Evolutionary conservation across 73 alveolate genomes (phyloP), one percentile per base, ranked within the genome.

Genomic region (Paramecium primaurelia): DNA sequence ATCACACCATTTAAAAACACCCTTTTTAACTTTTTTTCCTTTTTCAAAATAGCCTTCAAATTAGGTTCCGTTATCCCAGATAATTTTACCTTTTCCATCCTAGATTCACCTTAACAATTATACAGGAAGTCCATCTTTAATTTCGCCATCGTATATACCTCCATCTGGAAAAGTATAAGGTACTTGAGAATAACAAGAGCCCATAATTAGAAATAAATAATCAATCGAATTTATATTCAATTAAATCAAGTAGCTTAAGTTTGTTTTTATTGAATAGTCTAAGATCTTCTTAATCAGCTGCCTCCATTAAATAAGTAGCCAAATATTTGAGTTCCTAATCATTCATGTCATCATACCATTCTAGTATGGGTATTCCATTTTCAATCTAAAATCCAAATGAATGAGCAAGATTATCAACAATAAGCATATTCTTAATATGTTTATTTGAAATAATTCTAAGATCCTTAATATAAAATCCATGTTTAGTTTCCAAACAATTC

Each of bases 401-500:
- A 77, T 95, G 95, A 26, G 97, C 99, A 28, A 98, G 93, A 92
- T 97, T 97, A 97, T 97, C 99, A 25, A 97, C 97, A 47, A 97
- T 94, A 32, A 97, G 94, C 16, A 97, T 88, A 93, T 97, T 96
- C 86, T 94, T 92, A 60, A 96, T 73, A 51, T 96, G 88, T 93
- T 96, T 93, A 93, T 96, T 97, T 58, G 92, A 94, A 38, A 97
- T 93, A 20, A 97, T 97, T 83, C 98, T 96, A 58, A 97, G 92
- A 94, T 97, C 99, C 93, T 97, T 97, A n/a, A 97, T 96, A 84
- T 94, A 97, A 92, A 96, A 97, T 7, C 98, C 98, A 22, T 95
- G 95, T 93, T 97, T 97, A 34, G 97, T 94, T 68, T 95, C 95
- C 93, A 96, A 92, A 73, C 99, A 97, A 92, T 96, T 96, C 86